Percentiles rank a stretch among this genome's conserved stretches.
phyloP scores from a whole-genome alignment of 2,329 filamentous ascomycete species.

The Zymoseptoria passerinii region DNA sequence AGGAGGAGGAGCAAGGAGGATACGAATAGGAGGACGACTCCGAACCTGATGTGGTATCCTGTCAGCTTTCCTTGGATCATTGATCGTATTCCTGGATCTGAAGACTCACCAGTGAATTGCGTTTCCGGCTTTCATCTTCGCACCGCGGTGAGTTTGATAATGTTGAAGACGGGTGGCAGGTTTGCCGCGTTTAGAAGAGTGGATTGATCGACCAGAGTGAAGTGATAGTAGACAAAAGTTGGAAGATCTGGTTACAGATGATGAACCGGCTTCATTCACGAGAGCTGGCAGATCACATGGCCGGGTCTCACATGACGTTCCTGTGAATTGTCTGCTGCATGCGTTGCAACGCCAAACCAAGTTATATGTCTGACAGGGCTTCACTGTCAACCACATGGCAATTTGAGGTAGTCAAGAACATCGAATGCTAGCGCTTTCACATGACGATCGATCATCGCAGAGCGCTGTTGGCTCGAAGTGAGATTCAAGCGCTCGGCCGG shows the following conservation, averaged over 20 bases:
- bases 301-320: neutral
- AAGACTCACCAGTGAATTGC: neutral
- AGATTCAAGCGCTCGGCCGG: neutral
- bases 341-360: neutral
- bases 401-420: neutral
- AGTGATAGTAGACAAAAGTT: neutral
- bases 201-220: no score
- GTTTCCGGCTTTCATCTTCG: neutral
- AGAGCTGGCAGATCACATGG: neutral
- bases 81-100: neutral
- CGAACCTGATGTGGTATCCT: conserved; percentile 28
- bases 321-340: neutral
- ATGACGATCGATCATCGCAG: neutral
- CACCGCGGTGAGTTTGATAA: neutral
- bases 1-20: conserved; percentile 51
- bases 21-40: conserved; percentile 49
- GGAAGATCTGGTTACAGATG: neutral
- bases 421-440: neutral
- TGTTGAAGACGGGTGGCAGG: neutral
- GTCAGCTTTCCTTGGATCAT: neutral
- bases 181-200: neutral
- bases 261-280: neutral
- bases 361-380: neutral
- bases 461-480: neutral
- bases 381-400: neutral